Percentiles rank a stretch among this genome's conserved stretches.
Evolutionary conservation across 805 yeast species (phyloP).

Genomic region (Vanderwaltozyma polyspora): DNA sequence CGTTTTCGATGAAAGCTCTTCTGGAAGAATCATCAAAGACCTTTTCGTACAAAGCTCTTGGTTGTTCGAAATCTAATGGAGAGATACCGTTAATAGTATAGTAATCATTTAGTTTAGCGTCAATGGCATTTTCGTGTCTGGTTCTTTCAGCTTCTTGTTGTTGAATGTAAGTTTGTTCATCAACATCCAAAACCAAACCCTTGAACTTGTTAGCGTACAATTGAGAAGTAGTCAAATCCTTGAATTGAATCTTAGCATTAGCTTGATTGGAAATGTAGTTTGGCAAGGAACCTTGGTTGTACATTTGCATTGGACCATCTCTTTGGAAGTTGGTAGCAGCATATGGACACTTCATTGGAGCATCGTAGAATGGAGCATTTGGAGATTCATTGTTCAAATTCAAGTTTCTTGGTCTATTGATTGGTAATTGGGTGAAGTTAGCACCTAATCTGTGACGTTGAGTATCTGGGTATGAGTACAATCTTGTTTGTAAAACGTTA

Average conservation of each 20-base stretch:
- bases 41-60: constrained; percentile 33
- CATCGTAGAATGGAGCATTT: not conserved
- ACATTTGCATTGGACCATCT: constrained; percentile 48
- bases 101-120: constrained; percentile 28
- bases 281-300: constrained; percentile 40
- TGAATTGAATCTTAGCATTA: constrained; percentile 15
- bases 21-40: constrained; percentile 28
- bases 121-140: constrained; percentile 30
- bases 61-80: constrained; percentile 38
- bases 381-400: not conserved
- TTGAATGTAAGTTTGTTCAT: constrained; percentile 17
- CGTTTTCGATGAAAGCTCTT: constrained; percentile 28
- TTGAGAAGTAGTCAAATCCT: constrained; percentile 6
- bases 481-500: constrained; percentile 66
- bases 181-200: constrained; percentile 26
- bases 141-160: constrained; percentile 22
- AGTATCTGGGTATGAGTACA: constrained; percentile 67
- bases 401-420: constrained; percentile 33
- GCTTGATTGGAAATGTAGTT: constrained; percentile 38
- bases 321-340: constrained; percentile 39
- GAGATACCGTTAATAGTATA: constrained; percentile 32
- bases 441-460: constrained; percentile 67
- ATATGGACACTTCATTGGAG: constrained; percentile 17
- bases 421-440: constrained; percentile 57
- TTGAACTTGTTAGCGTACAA: constrained; percentile 20